Evolutionary conservation across 208 protist genomes (phyloP).

Genomic region (Acanthamoeba lenticulata): DNA sequence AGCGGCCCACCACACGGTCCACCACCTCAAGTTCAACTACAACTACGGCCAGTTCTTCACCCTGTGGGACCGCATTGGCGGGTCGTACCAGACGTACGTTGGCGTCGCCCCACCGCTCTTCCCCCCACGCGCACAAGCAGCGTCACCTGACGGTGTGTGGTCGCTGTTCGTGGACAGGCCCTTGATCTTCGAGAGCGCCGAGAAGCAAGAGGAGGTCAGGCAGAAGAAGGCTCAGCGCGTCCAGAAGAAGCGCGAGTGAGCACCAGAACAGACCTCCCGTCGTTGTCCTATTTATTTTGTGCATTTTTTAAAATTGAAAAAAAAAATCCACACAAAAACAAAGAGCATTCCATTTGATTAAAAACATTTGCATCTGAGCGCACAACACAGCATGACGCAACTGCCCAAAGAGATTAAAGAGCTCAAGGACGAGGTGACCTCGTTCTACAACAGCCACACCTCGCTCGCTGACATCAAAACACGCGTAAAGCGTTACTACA

Average conservation of each 20-base stretch:
- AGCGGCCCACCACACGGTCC: slow-evolving; percentile 93
- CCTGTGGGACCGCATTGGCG: slow-evolving; percentile 93
- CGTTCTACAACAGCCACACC: neutral
- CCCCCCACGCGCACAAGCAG: no score
- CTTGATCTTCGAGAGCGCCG: neutral
- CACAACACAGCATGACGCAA: neutral
- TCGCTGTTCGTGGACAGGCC: neutral
- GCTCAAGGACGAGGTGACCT: neutral
- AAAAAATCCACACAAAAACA: no score
- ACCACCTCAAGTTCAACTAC: slow-evolving; percentile 94
- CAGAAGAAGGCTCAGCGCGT: neutral
- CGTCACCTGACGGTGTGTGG: no score
- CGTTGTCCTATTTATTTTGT: neutral
- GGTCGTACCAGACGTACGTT: slow-evolving; percentile 83
- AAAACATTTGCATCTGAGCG: no score
- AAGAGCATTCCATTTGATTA: no score
- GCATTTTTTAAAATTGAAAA: no score
- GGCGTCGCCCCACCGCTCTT: neutral
- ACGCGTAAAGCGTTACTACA: neutral
- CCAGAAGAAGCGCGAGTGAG: neutral
- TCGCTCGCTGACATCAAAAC: neutral
- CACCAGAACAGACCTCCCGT: no score
- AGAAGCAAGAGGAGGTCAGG: neutral
- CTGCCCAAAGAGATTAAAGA: neutral
- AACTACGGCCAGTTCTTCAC: slow-evolving; percentile 96